Evolutionary conservation across 192 early-diverging fungal species (phyloP), one percentile per base, ranked within the genome.

Genomic region (Podila epicladia): DNA sequence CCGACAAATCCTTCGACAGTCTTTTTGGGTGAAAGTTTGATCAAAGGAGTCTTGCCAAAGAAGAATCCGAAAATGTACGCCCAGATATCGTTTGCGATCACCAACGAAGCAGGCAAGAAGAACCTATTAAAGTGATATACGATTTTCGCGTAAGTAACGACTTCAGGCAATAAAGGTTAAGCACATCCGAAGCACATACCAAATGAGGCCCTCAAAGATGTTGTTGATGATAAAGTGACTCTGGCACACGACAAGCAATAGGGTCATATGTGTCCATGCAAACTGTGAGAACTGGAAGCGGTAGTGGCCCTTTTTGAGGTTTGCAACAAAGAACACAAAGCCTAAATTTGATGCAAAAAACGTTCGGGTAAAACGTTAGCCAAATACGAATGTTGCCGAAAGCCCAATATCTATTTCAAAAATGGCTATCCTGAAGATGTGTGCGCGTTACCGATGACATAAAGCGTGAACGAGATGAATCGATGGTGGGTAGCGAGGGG

Each of bases 1-100:
- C 97, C 97, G 53, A 97, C 89, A 69, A 97, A 99, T 6, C 97
- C 97, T 82, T 99, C 97, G 80, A 95, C 95, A 24, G 97, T 99
- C 89, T 99, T 99, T 82, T 99, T 99, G 48, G 97, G 97, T 69
- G 93, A 95, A 15, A 99, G 86, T 71, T 92, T 90, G 71, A 98
- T 97, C 49, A 99, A 87, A 22, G 92, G 94, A 7, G 95, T 96
- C 49, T 88, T 88, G 17, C 97, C 97, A 84, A 91, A 97, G 82
- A 99, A 97, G 84, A 97, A 97, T 24, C 97, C 97, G 86, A 92
- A 96, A 24, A 98, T 86, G 82, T 99, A 99, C 13, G 97, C 97
- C 69, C 93, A 93, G 55, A 98, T 95, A 82, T 99, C 97, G 84
- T 99, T 99, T 73, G 92, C 92, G 67, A 98, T 94, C 45, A 99